Conservation (phyloP, 768 basidiomycete genomes). For the Roridomyces roridus region DNA sequence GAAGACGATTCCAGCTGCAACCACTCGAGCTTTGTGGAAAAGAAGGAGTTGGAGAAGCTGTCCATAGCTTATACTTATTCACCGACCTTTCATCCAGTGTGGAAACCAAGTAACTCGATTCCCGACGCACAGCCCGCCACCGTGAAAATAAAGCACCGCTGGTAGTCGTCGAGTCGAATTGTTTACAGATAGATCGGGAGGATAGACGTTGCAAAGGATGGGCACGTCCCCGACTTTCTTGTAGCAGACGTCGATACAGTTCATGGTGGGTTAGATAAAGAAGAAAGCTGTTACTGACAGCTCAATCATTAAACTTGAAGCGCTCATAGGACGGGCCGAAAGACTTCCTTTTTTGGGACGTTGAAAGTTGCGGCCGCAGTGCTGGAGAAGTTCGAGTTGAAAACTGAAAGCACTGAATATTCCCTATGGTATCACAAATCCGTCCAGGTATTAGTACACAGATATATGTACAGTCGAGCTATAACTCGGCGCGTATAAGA, state of each 20-base stretch:
- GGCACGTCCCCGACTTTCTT: slow-evolving; percentile 34
- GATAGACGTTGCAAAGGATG: slow-evolving; percentile 43
- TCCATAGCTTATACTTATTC: background rate
- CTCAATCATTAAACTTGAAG: too few relatives aligned
- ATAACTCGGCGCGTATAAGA: too few relatives aligned
- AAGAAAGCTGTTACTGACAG: background rate
- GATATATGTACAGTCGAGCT: too few relatives aligned
- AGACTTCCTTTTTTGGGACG: too few relatives aligned
- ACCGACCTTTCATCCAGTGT: slow-evolving; percentile 63
- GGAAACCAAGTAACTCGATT: slow-evolving; percentile 69
- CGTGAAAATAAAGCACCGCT: slow-evolving; percentile 52
- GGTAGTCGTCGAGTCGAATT: slow-evolving; percentile 27
- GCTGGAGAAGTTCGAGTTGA: too few relatives aligned
- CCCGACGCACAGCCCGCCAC: slow-evolving; percentile 68
- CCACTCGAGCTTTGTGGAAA: slow-evolving; percentile 52
- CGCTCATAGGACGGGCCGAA: too few relatives aligned
- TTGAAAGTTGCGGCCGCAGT: too few relatives aligned
- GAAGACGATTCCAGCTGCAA: slow-evolving; percentile 57
- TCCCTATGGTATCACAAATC: too few relatives aligned
- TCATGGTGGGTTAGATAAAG: slow-evolving; percentile 4
- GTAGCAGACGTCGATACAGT: slow-evolving; percentile 40
- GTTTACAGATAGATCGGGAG: background rate
- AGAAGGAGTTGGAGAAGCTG: background rate
- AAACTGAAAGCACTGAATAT: too few relatives aligned
- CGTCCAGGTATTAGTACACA: too few relatives aligned